Percentiles rank a stretch among this genome's conserved stretches.
These are phyloP conservation scores for Zygoascus biomembranicola DNA, from an alignment of 805 yeast genomes.

Conservation along the genomic window DNA sequence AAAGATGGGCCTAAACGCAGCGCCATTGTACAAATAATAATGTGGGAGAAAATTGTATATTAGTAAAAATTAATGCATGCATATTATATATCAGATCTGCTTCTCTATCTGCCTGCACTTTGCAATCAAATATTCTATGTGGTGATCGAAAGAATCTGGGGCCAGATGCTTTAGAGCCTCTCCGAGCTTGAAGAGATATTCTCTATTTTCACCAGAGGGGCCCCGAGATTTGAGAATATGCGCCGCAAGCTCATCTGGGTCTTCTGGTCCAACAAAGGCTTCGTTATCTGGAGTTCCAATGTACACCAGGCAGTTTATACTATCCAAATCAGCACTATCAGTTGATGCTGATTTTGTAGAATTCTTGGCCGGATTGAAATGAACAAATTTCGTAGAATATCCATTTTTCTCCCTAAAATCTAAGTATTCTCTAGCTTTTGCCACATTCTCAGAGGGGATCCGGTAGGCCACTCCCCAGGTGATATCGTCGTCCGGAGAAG, in stretches of 20 bases:
- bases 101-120: not conserved
- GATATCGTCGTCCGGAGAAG: constrained; percentile 27
- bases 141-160: constrained; percentile 34
- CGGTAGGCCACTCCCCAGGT: constrained; percentile 81
- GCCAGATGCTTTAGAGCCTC: constrained; percentile 39
- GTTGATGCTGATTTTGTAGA: not conserved
- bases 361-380: constrained; percentile 36
- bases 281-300: constrained; percentile 76
- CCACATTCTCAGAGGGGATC: constrained; percentile 56
- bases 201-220: constrained; percentile 74
- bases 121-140: constrained; percentile 32
- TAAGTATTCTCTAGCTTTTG: constrained; percentile 55
- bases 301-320: constrained; percentile 38
- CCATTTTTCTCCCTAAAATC: constrained; percentile 88
- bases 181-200: constrained; percentile 53
- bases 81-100: not conserved
- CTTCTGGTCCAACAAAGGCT: constrained; percentile 82
- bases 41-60: not conserved
- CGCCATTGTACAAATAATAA: not conserved
- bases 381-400: constrained; percentile 59
- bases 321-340: not conserved
- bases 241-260: constrained; percentile 47
- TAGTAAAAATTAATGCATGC: not conserved
- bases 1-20: not conserved
- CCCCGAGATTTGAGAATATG: constrained; percentile 54